Conservation (phyloP, 805 yeast genomes). For the Myxozyma geophila region DNA sequence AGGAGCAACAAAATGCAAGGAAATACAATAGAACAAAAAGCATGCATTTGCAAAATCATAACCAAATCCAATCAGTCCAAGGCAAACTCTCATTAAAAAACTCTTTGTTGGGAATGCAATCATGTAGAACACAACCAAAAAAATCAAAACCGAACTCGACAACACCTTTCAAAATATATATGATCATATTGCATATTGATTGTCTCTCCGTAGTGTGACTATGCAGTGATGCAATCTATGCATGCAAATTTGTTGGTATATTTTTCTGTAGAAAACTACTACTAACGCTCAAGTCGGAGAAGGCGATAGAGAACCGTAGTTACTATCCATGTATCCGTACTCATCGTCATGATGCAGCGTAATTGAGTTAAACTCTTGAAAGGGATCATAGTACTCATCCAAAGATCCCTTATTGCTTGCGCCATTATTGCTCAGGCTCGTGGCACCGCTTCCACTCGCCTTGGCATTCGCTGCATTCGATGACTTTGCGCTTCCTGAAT, state of each 20-base stretch:
- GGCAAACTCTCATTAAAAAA: no score
- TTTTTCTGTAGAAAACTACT: neutral
- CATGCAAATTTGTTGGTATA: neutral
- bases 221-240: neutral
- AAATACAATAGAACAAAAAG: no score
- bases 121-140: neutral
- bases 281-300: neutral
- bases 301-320: slow-evolving; percentile 5
- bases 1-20: no score
- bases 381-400: slow-evolving; percentile 66
- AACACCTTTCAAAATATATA: slow-evolving; percentile 6
- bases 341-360: slow-evolving; percentile 77
- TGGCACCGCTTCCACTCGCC: slow-evolving; percentile 12
- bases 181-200: neutral
- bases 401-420: slow-evolving; percentile 39
- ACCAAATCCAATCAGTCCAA: no score
- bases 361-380: slow-evolving; percentile 81
- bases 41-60: no score
- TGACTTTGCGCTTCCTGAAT: slow-evolving; percentile 8
- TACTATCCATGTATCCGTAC: slow-evolving; percentile 38
- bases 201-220: neutral
- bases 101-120: neutral
- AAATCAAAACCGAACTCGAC: slow-evolving; percentile 4
- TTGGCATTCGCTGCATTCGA: slow-evolving; percentile 12
- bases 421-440: slow-evolving; percentile 12